phyloP scores from a whole-genome alignment of 2,329 filamentous ascomycete species.

The Fusarium sp. region DNA sequence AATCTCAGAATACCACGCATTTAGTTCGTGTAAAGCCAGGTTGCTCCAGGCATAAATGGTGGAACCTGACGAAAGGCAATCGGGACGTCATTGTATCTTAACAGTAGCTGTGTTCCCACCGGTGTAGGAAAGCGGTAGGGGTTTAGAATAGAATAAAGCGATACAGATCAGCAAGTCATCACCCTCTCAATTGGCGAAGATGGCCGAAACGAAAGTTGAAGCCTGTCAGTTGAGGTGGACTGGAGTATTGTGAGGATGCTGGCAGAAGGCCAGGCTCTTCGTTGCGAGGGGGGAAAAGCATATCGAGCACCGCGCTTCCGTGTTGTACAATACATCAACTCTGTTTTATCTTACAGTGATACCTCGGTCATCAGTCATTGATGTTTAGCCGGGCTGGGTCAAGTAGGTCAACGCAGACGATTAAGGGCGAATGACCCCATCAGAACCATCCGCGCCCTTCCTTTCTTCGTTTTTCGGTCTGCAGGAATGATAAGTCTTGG shows the following conservation, averaged over 20 bases:
- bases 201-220: not conserved
- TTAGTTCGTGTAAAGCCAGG: not conserved
- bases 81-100: not conserved
- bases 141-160: not conserved
- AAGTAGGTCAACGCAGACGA: not conserved
- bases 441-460: conserved; percentile 46
- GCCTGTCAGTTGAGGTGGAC: not conserved
- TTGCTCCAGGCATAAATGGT: not conserved
- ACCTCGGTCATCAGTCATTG: not conserved
- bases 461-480: conserved; percentile 52
- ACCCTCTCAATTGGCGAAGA: not conserved
- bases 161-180: no score
- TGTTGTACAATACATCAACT: conserved; percentile 26
- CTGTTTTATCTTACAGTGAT: conserved; percentile 22
- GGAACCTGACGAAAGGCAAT: not conserved
- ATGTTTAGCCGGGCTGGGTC: not conserved
- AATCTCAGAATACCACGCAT: not conserved
- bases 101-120: not conserved
- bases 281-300: not conserved
- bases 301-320: not conserved
- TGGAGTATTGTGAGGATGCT: conserved; percentile 2
- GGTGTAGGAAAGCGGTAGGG: not conserved
- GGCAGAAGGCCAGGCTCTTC: not conserved
- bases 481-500: not conserved
- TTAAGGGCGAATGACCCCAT: not conserved